Evolutionary conservation across 2,329 filamentous ascomycete species (phyloP), one percentile per base, ranked within the genome.

Genomic region (Xylaria sp.): DNA sequence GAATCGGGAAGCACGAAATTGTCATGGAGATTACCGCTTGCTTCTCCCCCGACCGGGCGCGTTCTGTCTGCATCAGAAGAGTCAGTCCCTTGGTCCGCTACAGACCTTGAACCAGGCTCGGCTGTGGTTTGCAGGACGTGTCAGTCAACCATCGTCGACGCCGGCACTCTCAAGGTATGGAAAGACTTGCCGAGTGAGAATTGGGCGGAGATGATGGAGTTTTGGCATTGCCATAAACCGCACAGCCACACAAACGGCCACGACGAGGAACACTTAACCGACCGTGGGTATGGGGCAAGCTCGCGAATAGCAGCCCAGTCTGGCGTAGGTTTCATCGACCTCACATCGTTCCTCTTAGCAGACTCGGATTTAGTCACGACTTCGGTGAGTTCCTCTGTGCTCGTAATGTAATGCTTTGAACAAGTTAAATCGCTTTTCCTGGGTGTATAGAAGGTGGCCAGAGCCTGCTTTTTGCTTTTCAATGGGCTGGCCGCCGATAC

Each of bases 131-230:
- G 84, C 73, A 78, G 83, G 65, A 60, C 71, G 69, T 85, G 83
- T 77, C 57, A 69, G 50, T 65, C 75, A 17, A 66, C 60, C 1
- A 66, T 88, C 20, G 79, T 88, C 13, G 45, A 73, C 0, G 61
- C 73, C 2, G 80, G 77, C 7, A 72, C 58, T 3, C 81, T 88
- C 7, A 80, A 78, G 44, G 78, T 81, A 42, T 99, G 96, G 95
- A 97, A 95, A 79, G 94, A 99, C 75, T 82, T 99, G 20, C 96
- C 96, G 0, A 97, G 94, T 75, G 94, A 97, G 73, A 95, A 97
- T 75, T 99, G 96, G 96, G 96, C 96, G 0, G 96, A 99, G 81
- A 97, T 99, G 94, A 99, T 99, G 96, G 96, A 99, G 78, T 97
- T 99, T 73, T 99, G 96, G 96, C 96, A 99, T 79, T 99, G 96